A percentile compares a stretch with the other conserved stretches of the same genome.
phyloP scores from a whole-genome alignment of 352 stramenopile species.

The Phytopythium mirpurense region DNA sequence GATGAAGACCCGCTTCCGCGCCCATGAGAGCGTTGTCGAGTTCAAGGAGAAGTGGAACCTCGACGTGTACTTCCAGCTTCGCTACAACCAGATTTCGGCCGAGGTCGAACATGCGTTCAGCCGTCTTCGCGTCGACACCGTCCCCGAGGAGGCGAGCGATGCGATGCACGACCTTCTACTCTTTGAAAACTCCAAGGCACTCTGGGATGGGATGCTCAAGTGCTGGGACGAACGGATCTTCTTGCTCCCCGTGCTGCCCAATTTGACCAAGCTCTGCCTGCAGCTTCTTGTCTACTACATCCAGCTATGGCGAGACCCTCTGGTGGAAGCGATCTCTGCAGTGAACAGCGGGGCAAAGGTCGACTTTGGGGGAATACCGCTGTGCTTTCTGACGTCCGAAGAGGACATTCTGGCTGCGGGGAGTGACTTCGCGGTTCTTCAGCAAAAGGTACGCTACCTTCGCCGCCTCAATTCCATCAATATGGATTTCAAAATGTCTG shows the following conservation, averaged over 20 bases:
- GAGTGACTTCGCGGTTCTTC: conserved; percentile 68
- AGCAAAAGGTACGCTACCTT: conserved; percentile 32
- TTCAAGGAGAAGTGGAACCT: conserved; percentile 89
- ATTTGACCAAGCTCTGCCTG: conserved; percentile 66
- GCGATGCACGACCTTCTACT: conserved; percentile 12
- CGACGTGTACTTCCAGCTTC: conserved; percentile 85
- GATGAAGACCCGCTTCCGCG: conserved; percentile 62
- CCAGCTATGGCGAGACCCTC: conserved; percentile 42
- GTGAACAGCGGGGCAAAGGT: conserved; percentile 44
- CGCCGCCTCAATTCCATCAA: no score
- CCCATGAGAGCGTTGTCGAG: conserved; percentile 62
- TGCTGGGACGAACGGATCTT: conserved; percentile 64
- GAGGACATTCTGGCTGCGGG: conserved; percentile 69
- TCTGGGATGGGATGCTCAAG: conserved; percentile 44
- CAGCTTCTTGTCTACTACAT: conserved; percentile 67
- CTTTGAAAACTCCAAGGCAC: conserved; percentile 43
- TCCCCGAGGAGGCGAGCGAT: conserved; percentile 2
- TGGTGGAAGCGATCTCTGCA: conserved; percentile 34
- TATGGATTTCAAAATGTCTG: no score
- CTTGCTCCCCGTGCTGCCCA: conserved; percentile 44
- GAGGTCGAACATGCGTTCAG: conserved; percentile 49
- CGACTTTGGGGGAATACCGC: conserved; percentile 31
- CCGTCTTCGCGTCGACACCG: conserved; percentile 13
- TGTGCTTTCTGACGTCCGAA: conserved; percentile 41
- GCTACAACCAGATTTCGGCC: conserved; percentile 44